Evolutionary conservation across 495 filamentous ascomycete species (phyloP).

Genomic region (Hypoxylon lenormandii): DNA sequence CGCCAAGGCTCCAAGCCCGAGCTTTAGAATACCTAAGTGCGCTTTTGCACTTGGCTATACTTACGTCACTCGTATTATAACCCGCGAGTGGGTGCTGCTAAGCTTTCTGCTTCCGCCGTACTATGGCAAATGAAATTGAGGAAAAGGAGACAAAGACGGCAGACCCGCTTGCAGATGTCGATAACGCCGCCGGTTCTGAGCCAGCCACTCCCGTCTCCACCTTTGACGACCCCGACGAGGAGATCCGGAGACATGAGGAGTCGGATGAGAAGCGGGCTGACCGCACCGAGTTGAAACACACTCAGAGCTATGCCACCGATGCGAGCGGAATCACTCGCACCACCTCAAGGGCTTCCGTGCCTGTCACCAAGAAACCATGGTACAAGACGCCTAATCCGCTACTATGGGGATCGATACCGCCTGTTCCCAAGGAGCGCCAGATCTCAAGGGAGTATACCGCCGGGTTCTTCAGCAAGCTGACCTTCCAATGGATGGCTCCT

Average conservation of each 20-base stretch:
- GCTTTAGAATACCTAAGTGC: no score
- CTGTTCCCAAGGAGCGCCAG: constrained; percentile 67
- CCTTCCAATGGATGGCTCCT: constrained; percentile 76
- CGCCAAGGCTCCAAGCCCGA: not conserved
- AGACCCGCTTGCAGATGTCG: constrained; percentile 38
- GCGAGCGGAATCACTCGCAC: constrained; percentile 53
- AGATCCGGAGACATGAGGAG: constrained; percentile 47
- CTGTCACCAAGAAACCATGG: constrained; percentile 65
- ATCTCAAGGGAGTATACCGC: constrained; percentile 70
- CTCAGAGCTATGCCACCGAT: constrained; percentile 60
- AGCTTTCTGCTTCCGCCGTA: constrained; percentile 21
- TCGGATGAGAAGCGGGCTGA: constrained; percentile 39
- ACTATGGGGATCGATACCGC: constrained; percentile 68
- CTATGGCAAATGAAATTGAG: constrained; percentile 49
- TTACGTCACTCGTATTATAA: constrained; percentile 13
- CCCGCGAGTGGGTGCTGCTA: constrained; percentile 12
- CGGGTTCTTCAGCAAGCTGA: constrained; percentile 68
- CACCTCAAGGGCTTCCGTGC: constrained; percentile 43
- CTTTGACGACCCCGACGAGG: constrained; percentile 42
- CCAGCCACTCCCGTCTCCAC: constrained; percentile 26
- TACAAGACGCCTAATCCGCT: constrained; percentile 72
- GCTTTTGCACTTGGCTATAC: constrained; percentile 6
- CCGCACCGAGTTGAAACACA: constrained; percentile 55
- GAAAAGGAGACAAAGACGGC: constrained; percentile 45
- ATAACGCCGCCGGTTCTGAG: constrained; percentile 36